A percentile compares a stretch with the other conserved stretches of the same genome.
Evolutionary conservation across 208 protist genomes (phyloP).

Genomic region (Acanthamoeba sp.): DNA sequence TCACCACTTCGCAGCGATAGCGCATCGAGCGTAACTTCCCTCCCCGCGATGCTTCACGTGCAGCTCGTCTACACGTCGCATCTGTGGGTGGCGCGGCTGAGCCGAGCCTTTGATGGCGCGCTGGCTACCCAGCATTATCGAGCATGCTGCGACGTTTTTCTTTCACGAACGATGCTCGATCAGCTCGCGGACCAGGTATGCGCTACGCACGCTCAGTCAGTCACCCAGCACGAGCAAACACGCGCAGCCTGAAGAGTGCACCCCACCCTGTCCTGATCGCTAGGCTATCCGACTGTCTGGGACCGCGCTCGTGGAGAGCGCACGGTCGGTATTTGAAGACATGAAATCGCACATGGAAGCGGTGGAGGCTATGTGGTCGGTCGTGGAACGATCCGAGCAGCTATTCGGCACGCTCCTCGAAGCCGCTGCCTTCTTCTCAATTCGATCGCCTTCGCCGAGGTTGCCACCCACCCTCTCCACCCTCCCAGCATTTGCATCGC

Average conservation of each 20-base stretch:
- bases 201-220: no score
- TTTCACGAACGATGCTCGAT: background rate
- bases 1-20: no score
- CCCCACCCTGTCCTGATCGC: background rate
- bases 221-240: no score
- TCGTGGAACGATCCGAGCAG: background rate
- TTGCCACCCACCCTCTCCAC: background rate
- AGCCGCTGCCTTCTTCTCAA: background rate
- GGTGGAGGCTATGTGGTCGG: background rate
- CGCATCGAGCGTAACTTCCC: no score
- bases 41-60: no score
- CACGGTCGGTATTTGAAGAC: background rate
- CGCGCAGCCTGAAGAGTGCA: no score
- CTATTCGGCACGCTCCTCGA: background rate
- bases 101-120: background rate
- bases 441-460: background rate
- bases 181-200: background rate
- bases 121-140: background rate
- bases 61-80: background rate
- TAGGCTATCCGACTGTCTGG: background rate
- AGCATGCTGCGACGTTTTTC: background rate
- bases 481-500: background rate
- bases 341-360: background rate
- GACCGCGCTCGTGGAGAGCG: background rate
- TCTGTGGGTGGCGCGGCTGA: background rate